These are phyloP conservation scores for Thermothelomyces thermophilus DNA, from an alignment of 2,329 filamentous ascomycete genomes.

Conservation along the genomic window DNA sequence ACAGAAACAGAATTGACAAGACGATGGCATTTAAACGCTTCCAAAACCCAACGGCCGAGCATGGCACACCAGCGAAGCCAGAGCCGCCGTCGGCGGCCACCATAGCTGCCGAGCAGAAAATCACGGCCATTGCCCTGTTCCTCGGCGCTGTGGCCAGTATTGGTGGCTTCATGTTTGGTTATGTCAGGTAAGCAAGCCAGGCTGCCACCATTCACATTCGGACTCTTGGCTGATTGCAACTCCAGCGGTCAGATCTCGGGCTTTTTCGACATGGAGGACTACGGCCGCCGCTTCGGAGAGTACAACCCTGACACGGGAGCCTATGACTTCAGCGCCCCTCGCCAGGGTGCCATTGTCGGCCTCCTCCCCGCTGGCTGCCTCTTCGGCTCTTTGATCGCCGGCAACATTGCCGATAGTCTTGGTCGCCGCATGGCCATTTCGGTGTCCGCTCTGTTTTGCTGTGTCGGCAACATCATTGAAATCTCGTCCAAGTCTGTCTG, in stretches of 20 bases:
- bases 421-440: conserved; percentile 59
- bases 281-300: conserved; percentile 46
- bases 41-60: conserved; percentile 1
- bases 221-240: conserved; percentile 1
- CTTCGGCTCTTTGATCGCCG: conserved; percentile 52
- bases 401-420: conserved; percentile 57
- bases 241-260: conserved; percentile 53
- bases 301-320: conserved; percentile 30
- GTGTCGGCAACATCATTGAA: conserved; percentile 61
- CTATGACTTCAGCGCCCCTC: conserved; percentile 48
- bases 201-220: background rate
- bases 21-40: conserved; percentile 6
- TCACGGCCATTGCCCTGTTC: conserved; percentile 30
- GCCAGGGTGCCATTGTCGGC: conserved; percentile 58
- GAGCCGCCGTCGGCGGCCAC: conserved; percentile 3
- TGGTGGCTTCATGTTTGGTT: conserved; percentile 53
- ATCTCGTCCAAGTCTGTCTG: conserved; percentile 50
- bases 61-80: background rate
- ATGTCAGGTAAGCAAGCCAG: conserved; percentile 39
- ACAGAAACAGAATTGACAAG: conserved; percentile 1
- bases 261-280: conserved; percentile 56
- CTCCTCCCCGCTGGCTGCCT: conserved; percentile 56
- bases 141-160: conserved; percentile 47
- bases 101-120: conserved; percentile 17
- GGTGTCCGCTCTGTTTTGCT: conserved; percentile 53